A percentile compares a stretch with the other conserved stretches of the same genome.
These are phyloP conservation scores for Amniculicola lignicola DNA, from an alignment of 495 filamentous ascomycete genomes.

Conservation along the genomic window DNA sequence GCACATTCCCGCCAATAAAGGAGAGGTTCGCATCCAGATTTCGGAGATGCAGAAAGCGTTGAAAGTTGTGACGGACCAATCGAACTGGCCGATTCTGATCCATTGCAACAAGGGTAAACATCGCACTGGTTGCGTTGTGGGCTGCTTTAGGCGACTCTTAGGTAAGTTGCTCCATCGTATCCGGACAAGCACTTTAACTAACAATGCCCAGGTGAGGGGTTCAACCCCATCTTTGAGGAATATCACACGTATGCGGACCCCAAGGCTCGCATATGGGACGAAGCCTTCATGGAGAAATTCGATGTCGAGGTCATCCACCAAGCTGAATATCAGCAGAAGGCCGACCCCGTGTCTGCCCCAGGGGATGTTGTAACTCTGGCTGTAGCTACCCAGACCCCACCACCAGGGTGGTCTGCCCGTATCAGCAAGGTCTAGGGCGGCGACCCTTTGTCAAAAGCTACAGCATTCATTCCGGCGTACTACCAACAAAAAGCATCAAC, in stretches of 20 bases:
- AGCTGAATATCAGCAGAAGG: not conserved
- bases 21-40: conserved; percentile 52
- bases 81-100: conserved; percentile 72
- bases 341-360: not conserved
- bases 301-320: conserved; percentile 35
- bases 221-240: conserved; percentile 58
- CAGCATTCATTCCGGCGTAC: too few relatives aligned
- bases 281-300: conserved; percentile 52
- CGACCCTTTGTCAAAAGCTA: too few relatives aligned
- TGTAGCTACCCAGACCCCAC: too few relatives aligned
- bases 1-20: conserved; percentile 75
- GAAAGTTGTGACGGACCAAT: conserved; percentile 58
- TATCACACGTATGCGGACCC: conserved; percentile 64
- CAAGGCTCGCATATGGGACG: conserved; percentile 57
- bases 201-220: conserved; percentile 51
- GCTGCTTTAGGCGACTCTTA: conserved; percentile 55
- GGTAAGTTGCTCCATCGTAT: conserved; percentile 5
- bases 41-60: conserved; percentile 62
- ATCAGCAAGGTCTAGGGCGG: too few relatives aligned
- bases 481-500: too few relatives aligned
- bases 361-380: not conserved
- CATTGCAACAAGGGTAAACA: conserved; percentile 93
- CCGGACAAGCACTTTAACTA: not conserved
- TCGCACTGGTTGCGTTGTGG: conserved; percentile 79
- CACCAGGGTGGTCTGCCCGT: too few relatives aligned